Evolutionary conservation across 2,329 filamentous ascomycete species (phyloP).

Genomic region (Venturia aucupariae): DNA sequence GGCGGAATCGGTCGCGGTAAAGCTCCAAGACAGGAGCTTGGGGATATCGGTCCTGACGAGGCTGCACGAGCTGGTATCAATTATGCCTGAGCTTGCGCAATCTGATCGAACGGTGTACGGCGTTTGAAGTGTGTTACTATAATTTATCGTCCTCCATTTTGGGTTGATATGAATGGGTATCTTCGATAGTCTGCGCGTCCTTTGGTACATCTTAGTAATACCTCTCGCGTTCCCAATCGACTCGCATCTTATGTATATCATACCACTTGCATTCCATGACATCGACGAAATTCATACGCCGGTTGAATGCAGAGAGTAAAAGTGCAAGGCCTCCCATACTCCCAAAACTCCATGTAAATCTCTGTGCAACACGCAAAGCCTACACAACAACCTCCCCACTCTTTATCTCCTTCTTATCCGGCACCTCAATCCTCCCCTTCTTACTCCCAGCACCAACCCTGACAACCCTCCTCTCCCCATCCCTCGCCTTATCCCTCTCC

Average conservation of each 20-base stretch:
- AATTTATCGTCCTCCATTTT: not conserved
- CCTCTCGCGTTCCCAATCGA: not conserved
- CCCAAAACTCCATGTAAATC: not conserved
- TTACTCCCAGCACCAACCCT: slow-evolving; percentile 1
- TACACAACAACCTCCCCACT: slow-evolving; percentile 15
- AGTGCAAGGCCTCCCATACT: not conserved
- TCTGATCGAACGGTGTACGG: not conserved
- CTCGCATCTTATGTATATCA: not conserved
- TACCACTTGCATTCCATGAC: too few species aligned
- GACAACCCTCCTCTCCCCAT: slow-evolving; percentile 6
- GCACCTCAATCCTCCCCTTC: slow-evolving; percentile 16
- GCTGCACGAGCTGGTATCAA: slow-evolving; percentile 45
- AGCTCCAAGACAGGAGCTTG: slow-evolving; percentile 39
- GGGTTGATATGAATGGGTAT: not conserved
- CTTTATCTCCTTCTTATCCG: slow-evolving; percentile 26
- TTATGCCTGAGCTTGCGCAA: slow-evolving; percentile 13
- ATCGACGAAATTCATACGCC: not conserved
- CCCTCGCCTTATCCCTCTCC: slow-evolving; percentile 14
- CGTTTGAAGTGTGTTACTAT: not conserved
- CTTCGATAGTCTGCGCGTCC: not conserved
- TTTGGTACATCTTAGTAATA: not conserved
- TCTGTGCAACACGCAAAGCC: not conserved
- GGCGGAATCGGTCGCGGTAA: slow-evolving; percentile 55
- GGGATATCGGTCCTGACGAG: slow-evolving; percentile 51
- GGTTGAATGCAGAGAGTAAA: not conserved